phyloP scores from a whole-genome alignment of 495 filamentous ascomycete genomes.

The Penicillium cataractarum region DNA sequence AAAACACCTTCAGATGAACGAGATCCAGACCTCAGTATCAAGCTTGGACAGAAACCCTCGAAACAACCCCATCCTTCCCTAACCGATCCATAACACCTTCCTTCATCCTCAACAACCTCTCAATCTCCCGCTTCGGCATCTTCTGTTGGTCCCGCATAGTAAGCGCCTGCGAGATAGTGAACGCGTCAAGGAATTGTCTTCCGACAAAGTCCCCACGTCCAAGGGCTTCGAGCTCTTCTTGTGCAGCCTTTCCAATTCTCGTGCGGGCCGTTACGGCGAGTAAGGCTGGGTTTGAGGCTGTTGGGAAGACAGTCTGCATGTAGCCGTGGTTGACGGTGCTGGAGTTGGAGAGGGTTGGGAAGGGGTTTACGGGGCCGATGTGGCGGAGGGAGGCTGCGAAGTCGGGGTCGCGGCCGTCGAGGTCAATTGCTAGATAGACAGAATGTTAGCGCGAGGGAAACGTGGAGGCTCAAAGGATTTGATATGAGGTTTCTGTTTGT shows the following conservation, averaged over 20 bases:
- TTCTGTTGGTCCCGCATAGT: constrained; percentile 60
- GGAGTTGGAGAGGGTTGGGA: constrained; percentile 59
- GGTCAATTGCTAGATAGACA: constrained; percentile 57
- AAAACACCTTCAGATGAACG: neutral
- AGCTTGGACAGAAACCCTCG: constrained; percentile 29
- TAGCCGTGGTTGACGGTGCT: constrained; percentile 40
- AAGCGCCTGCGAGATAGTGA: constrained; percentile 63
- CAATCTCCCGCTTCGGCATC: constrained; percentile 56
- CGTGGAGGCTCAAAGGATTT: neutral
- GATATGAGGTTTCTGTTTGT: neutral
- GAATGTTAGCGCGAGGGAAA: constrained; percentile 8
- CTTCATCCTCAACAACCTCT: constrained; percentile 60
- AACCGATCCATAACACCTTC: constrained; percentile 59
- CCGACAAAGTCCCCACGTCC: constrained; percentile 48
- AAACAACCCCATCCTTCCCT: constrained; percentile 56
- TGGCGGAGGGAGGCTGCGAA: constrained; percentile 63
- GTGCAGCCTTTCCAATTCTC: constrained; percentile 48
- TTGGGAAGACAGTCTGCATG: constrained; percentile 49
- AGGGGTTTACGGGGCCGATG: constrained; percentile 67
- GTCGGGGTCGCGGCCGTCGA: constrained; percentile 66
- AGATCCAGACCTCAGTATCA: no score
- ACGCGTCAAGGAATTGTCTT: constrained; percentile 63
- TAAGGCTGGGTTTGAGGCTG: constrained; percentile 56
- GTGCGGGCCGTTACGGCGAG: constrained; percentile 51
- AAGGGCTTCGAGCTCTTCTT: constrained; percentile 50